A percentile compares a stretch with the other conserved stretches of the same genome.
These are phyloP conservation scores for Pelargonium fulgidum DNA, from an alignment of 441 rosid species.

Conservation along the genomic window DNA sequence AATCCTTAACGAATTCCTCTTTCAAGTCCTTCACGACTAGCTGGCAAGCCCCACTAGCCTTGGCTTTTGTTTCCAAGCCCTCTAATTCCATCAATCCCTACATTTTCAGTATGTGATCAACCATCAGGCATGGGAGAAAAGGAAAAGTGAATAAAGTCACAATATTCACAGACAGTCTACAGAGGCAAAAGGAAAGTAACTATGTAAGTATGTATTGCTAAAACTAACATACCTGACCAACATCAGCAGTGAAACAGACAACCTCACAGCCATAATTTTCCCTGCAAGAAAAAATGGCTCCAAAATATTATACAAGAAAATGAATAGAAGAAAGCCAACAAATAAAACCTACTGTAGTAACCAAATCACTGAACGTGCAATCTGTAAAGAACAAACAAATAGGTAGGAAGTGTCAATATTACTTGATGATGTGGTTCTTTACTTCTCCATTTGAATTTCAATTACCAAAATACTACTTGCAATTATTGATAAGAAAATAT, in stretches of 20 bases:
- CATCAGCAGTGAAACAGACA: conserved; percentile 96
- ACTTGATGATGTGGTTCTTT: neutral
- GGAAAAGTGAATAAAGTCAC: neutral
- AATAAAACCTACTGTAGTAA: neutral
- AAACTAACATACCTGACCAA: conserved; percentile 67
- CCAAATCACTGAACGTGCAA: neutral
- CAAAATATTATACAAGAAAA: neutral
- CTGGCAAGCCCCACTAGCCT: conserved; percentile 90
- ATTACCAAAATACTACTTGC: neutral
- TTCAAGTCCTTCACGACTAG: conserved; percentile 79
- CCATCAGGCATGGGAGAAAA: neutral
- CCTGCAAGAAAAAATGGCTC: conserved; percentile 30
- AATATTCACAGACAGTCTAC: neutral
- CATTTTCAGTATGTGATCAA: conserved; percentile 19
- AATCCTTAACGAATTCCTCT: conserved; percentile 88
- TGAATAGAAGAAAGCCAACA: conserved; percentile 2
- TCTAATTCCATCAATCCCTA: conserved; percentile 80
- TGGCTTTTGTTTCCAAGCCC: conserved; percentile 86
- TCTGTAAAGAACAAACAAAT: neutral
- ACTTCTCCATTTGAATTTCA: neutral
- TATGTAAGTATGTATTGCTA: neutral
- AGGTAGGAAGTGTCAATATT: neutral
- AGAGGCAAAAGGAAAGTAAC: neutral
- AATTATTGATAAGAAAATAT: neutral
- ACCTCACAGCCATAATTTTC: conserved; percentile 96